These are phyloP conservation scores for Dryas integrifolia DNA, from an alignment of 331 rosid genomes.

Conservation along the genomic window DNA sequence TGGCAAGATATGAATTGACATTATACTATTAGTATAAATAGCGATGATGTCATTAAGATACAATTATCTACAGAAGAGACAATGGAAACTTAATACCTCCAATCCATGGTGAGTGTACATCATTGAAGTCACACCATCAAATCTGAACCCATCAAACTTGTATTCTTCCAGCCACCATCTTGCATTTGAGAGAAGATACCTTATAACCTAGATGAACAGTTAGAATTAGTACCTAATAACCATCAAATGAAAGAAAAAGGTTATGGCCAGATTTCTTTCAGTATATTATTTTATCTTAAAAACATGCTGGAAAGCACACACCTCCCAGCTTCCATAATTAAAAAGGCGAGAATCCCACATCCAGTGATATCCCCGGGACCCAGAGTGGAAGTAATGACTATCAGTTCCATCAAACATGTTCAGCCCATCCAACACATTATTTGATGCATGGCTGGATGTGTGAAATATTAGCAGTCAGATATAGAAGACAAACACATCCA, in stretches of 20 bases:
- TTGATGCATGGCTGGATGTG: slow-evolving; percentile 79
- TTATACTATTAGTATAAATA: neutral
- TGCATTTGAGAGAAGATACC: slow-evolving; percentile 91
- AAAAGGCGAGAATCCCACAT: slow-evolving; percentile 99
- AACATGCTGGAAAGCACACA: slow-evolving; percentile 39
- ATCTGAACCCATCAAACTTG: slow-evolving; percentile 95
- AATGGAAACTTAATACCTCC: slow-evolving; percentile 44
- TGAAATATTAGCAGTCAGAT: slow-evolving; percentile 31
- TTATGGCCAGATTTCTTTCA: slow-evolving; percentile 20
- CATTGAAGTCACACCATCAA: slow-evolving; percentile 98
- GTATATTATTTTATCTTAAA: slow-evolving; percentile 9
- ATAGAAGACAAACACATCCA: slow-evolving; percentile 20
- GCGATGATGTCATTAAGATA: neutral
- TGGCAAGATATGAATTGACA: neutral
- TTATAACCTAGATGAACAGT: slow-evolving; percentile 59
- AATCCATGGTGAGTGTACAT: slow-evolving; percentile 97
- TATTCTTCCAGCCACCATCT: slow-evolving; percentile 99
- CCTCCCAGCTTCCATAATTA: slow-evolving; percentile 99
- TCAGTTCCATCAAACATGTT: slow-evolving; percentile 99
- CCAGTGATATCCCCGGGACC: slow-evolving; percentile 98
- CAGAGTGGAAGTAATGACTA: slow-evolving; percentile 89
- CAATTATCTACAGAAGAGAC: neutral
- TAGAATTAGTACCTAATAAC: slow-evolving; percentile 13
- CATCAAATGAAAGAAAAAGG: neutral
- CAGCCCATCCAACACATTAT: slow-evolving; percentile 89